Conservation (phyloP, 768 basidiomycete species). For the Coprinopsis strossmayeri region DNA sequence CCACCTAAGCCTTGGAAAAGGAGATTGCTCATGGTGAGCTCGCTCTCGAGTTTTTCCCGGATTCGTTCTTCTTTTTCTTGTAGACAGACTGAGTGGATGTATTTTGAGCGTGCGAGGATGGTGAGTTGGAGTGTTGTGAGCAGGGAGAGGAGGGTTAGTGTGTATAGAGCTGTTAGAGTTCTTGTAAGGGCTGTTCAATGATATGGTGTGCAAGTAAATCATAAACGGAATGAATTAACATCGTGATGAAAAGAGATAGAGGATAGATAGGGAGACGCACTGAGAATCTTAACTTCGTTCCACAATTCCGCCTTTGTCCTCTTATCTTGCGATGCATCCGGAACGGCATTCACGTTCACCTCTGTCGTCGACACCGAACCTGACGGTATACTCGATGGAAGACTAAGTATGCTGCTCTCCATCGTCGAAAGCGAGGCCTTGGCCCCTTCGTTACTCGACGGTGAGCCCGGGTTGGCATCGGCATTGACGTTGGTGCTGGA, state of each 20-base stretch:
- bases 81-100: slow-evolving; percentile 62
- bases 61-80: slow-evolving; percentile 53
- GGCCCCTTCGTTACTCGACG: no score
- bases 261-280: slow-evolving; percentile 31
- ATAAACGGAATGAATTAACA: no score
- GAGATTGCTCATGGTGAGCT: slow-evolving; percentile 33
- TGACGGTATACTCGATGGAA: no score
- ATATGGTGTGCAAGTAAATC: neutral
- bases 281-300: slow-evolving; percentile 88
- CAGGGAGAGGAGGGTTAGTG: slow-evolving; percentile 79
- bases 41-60: slow-evolving; percentile 36
- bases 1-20: slow-evolving; percentile 19
- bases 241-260: neutral
- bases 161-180: slow-evolving; percentile 80
- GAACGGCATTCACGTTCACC: no score
- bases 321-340: neutral
- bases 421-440: no score
- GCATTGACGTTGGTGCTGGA: no score
- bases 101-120: slow-evolving; percentile 75
- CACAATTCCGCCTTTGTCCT: slow-evolving; percentile 79
- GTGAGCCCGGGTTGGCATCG: no score
- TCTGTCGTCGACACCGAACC: no score
- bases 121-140: slow-evolving; percentile 84
- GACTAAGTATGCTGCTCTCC: no score
- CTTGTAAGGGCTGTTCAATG: slow-evolving; percentile 68